These are phyloP conservation scores for Chlamydomonas applanata DNA, from an alignment of 139 green algal species.

Conservation along the genomic window DNA sequence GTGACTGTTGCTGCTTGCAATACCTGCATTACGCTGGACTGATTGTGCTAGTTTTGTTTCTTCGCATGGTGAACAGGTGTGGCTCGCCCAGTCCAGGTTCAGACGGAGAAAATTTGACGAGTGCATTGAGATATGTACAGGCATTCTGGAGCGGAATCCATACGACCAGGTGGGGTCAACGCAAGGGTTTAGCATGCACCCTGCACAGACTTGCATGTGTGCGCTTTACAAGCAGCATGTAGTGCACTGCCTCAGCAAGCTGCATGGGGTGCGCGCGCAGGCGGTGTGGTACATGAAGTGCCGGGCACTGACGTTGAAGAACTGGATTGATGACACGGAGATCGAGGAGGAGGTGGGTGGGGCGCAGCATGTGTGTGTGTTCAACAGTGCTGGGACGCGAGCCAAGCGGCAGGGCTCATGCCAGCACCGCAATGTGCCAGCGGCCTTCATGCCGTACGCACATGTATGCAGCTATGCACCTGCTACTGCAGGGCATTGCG, in stretches of 20 bases:
- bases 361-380: not conserved
- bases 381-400: not conserved
- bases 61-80: slow-evolving; percentile 29
- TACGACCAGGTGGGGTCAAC: slow-evolving; percentile 64
- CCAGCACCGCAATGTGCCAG: too few relatives aligned
- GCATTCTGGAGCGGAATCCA: slow-evolving; percentile 58
- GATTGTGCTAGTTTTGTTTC: too few relatives aligned
- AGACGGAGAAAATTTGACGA: slow-evolving; percentile 60
- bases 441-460: too few relatives aligned
- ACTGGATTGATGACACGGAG: slow-evolving; percentile 84
- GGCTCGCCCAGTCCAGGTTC: slow-evolving; percentile 60
- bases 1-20: too few relatives aligned
- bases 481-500: slow-evolving; percentile 53
- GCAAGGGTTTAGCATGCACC: not conserved
- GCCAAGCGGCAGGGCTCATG: too few relatives aligned
- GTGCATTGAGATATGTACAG: slow-evolving; percentile 65
- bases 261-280: slow-evolving; percentile 22
- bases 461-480: too few relatives aligned
- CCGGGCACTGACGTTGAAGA: slow-evolving; percentile 68
- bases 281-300: slow-evolving; percentile 79
- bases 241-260: not conserved
- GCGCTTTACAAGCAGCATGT: not conserved
- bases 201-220: not conserved
- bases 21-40: too few relatives aligned
- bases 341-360: slow-evolving; percentile 70